Base-by-base conservation (phyloP, 345 rosid species). In the Nephelium lappaceum region DNA sequence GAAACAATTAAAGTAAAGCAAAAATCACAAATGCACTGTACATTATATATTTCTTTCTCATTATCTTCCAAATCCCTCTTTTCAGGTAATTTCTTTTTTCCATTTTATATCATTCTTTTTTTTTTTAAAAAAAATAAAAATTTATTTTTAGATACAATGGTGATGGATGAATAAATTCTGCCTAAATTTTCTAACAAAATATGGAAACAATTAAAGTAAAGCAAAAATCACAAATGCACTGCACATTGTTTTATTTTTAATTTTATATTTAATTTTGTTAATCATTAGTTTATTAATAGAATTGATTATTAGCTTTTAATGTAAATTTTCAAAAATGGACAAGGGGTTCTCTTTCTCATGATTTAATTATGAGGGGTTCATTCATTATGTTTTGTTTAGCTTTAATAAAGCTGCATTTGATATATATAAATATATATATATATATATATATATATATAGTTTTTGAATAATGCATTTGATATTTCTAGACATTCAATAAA, bases 61-160 rank as follows among this genome's bases (percentile, higher is more conserved):
- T 95, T 75, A 75, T 93, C 84, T 87, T 93, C 65, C 98, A 92
- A 86, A 73, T 91, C 76, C 92, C 98, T 67, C 94, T 92, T 75
- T 95, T 95, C 92, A 89, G 98, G 98, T 93, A 89, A 42, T 15
- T 8, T 39, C 21, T 70, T 10, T 8, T 19, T 41, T 4, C n/a
- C 24, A 10, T 6, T 0, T 21, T 2, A 9, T 65, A 7, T 47
- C 24, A 0, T 15, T 65, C 12, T 8, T 66, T 70, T 70, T 11
- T 23, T 11, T 3, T 71, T 16, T 25, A n/a, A n/a, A n/a, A n/a
- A n/a, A n/a, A n/a, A n/a, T n/a, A n/a, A n/a, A n/a, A n/a, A n/a
- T n/a, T n/a, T n/a, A n/a, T n/a, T n/a, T n/a, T n/a, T 70, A 2
- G 11, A 14, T 36, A 47, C 23, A 55, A 53, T 53, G 18, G 12